Evolutionary conservation across 306 rosid genomes (phyloP).

Genomic region (Boehmeria nivea): DNA sequence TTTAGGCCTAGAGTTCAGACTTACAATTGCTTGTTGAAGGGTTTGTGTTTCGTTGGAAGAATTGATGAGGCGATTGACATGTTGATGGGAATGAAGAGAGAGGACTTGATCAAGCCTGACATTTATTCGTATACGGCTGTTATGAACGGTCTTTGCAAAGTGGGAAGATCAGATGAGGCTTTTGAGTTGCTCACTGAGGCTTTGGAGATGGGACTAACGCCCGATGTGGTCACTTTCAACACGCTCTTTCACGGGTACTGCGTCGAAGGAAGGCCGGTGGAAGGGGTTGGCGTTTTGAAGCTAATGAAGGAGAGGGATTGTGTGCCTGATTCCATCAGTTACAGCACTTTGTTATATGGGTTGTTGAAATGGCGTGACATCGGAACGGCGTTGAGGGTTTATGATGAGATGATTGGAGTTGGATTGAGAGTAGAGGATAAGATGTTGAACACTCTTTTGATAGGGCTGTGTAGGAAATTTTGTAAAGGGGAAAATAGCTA

Average conservation of each 20-base stretch:
- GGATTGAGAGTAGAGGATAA: constrained; percentile 48
- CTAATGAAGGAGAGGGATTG: constrained; percentile 52
- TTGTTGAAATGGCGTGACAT: constrained; percentile 60
- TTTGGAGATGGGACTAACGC: constrained; percentile 42
- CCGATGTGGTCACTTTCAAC: constrained; percentile 57
- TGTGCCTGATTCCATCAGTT: constrained; percentile 53
- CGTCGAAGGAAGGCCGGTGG: constrained; percentile 63
- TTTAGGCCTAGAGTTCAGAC: constrained; percentile 37
- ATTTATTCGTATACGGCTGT: constrained; percentile 58
- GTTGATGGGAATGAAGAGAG: constrained; percentile 40
- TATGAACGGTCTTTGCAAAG: constrained; percentile 82
- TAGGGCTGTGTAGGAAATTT: constrained; percentile 48
- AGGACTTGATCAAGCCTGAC: constrained; percentile 35
- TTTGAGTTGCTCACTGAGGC: constrained; percentile 61
- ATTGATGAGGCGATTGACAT: constrained; percentile 77
- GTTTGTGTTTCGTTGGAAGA: constrained; percentile 72
- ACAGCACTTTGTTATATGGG: constrained; percentile 63
- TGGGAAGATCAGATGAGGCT: constrained; percentile 77
- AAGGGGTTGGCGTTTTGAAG: constrained; percentile 48
- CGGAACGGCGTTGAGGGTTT: constrained; percentile 31
- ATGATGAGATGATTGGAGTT: constrained; percentile 47
- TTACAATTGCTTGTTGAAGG: constrained; percentile 74
- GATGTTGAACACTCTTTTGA: constrained; percentile 50
- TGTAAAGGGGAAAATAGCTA: constrained; percentile 32
- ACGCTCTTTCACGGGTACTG: constrained; percentile 65